Conservation (phyloP, 2,329 filamentous ascomycete genomes). For the Domatiomyces catenatus region DNA sequence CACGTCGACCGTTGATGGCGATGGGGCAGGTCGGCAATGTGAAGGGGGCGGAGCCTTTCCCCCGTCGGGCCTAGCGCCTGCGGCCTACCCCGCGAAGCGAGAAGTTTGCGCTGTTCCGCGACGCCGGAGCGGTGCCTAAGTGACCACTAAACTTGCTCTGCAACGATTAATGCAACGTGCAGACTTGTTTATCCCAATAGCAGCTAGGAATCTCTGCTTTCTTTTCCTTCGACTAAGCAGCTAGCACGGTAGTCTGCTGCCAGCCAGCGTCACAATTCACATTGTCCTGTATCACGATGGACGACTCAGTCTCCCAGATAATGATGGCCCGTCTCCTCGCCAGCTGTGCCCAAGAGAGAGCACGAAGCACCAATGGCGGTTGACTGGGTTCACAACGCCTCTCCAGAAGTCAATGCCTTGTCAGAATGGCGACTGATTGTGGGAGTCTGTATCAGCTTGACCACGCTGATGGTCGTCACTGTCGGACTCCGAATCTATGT, state of each 20-base stretch:
- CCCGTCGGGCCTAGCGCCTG: not conserved
- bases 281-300: not conserved
- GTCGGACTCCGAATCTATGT: constrained; percentile 34
- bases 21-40: no score
- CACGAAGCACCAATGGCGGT: not conserved
- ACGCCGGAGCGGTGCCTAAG: not conserved
- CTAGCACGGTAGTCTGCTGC: no score
- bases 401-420: not conserved
- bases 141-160: no score
- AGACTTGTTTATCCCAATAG: not conserved
- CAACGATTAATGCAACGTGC: not conserved
- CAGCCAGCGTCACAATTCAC: not conserved
- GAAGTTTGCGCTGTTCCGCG: not conserved
- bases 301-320: not conserved
- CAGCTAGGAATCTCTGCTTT: not conserved
- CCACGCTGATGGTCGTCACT: constrained; percentile 17
- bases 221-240: no score
- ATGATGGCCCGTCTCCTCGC: not conserved
- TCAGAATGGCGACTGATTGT: not conserved
- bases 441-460: not conserved
- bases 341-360: not conserved
- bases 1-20: no score
- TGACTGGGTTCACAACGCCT: not conserved
- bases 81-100: no score
- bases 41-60: not conserved